phyloP scores from a whole-genome alignment of 139 green algal genomes.

The Auxenochlorella pyrenoidosa region DNA sequence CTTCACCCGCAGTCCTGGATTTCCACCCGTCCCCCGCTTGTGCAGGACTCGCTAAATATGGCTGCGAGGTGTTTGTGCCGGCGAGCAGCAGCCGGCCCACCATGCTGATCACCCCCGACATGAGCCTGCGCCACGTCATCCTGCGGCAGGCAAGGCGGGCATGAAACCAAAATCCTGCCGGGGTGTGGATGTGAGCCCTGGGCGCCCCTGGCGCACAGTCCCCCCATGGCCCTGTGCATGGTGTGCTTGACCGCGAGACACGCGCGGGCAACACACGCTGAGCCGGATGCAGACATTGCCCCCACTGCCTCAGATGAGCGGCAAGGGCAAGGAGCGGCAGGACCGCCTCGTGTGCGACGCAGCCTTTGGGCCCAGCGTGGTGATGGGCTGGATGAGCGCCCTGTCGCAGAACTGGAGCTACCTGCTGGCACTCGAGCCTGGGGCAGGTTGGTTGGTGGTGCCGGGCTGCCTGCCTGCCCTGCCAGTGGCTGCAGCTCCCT shows the following conservation, averaged over 20 bases:
- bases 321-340: slow-evolving; percentile 6
- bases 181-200: no score
- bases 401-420: slow-evolving; percentile 10
- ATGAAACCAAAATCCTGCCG: no score
- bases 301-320: neutral
- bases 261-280: no score
- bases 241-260: no score
- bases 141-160: neutral
- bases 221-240: no score
- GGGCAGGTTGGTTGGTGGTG: neutral
- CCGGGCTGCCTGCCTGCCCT: neutral
- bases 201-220: no score
- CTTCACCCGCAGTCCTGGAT: no score
- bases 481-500: neutral
- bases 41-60: slow-evolving; percentile 14
- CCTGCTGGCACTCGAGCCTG: neutral
- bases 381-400: slow-evolving; percentile 2
- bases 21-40: no score
- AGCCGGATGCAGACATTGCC: neutral
- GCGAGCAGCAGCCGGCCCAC: neutral
- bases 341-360: neutral
- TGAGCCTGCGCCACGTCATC: slow-evolving; percentile 10
- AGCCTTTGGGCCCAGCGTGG: neutral
- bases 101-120: neutral
- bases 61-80: neutral